phyloP scores from a whole-genome alignment of 2,329 filamentous ascomycete genomes.

The Calonectria multiphialidica region DNA sequence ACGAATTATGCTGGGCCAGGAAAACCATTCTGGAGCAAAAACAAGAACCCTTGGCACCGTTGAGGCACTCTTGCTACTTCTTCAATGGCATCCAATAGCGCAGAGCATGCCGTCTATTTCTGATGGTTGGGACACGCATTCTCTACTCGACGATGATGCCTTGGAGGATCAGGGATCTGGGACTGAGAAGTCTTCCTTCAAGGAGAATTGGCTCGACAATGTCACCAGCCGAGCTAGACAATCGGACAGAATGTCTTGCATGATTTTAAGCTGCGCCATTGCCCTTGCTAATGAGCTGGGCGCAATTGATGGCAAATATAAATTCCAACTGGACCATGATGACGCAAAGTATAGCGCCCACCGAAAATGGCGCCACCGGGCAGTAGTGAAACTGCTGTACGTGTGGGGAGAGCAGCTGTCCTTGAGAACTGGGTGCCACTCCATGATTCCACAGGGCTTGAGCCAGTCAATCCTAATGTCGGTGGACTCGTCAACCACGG shows the following conservation, averaged over 20 bases:
- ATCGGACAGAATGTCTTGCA: background rate
- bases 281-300: background rate
- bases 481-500: background rate
- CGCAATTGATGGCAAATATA: background rate
- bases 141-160: background rate
- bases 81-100: background rate
- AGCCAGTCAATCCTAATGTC: background rate
- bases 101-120: background rate
- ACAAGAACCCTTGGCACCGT: background rate
- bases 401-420: background rate
- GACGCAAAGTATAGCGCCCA: background rate
- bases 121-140: background rate
- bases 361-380: background rate
- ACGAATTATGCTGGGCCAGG: background rate
- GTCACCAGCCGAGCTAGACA: background rate
- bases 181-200: background rate
- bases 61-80: background rate
- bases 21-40: background rate
- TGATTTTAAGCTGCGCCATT: background rate
- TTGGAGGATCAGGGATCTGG: background rate
- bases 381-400: background rate
- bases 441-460: background rate
- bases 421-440: background rate
- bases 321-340: background rate
- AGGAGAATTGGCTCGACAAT: background rate